These are phyloP conservation scores for Ceratocystis harringtonii DNA, from an alignment of 2,329 filamentous ascomycete genomes.

Conservation along the genomic window DNA sequence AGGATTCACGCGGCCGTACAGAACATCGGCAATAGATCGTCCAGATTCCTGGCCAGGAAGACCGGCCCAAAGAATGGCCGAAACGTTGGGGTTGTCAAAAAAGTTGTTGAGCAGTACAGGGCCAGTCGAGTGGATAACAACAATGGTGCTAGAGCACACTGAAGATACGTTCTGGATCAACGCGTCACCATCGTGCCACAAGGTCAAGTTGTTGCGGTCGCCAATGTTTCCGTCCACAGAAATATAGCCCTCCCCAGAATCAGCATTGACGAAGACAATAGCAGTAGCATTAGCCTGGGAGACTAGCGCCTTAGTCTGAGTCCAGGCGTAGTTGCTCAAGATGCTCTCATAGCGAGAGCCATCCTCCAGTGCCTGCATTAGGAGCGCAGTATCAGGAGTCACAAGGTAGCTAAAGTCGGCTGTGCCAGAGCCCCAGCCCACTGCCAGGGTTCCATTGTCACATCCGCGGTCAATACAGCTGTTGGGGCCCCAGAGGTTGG, in stretches of 20 bases:
- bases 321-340: constrained; percentile 47
- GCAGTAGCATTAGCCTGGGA: constrained; percentile 50
- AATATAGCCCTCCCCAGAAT: constrained; percentile 79
- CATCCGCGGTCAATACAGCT: constrained; percentile 56
- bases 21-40: constrained; percentile 63
- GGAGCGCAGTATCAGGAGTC: constrained; percentile 57
- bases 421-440: constrained; percentile 67
- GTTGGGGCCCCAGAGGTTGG: constrained; percentile 62
- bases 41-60: constrained; percentile 73
- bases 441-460: constrained; percentile 47
- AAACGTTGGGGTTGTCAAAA: constrained; percentile 62
- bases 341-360: constrained; percentile 49
- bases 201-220: constrained; percentile 81
- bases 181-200: constrained; percentile 70
- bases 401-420: constrained; percentile 62
- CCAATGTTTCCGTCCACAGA: constrained; percentile 67
- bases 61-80: constrained; percentile 70
- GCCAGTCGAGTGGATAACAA: constrained; percentile 76
- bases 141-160: constrained; percentile 73
- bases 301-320: constrained; percentile 45
- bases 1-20: constrained; percentile 69
- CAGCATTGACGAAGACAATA: constrained; percentile 80
- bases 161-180: constrained; percentile 69
- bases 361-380: constrained; percentile 45
- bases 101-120: constrained; percentile 63